Evolutionary conservation across 495 filamentous ascomycete species (phyloP).

Genomic region (Lasiosphaeria ovina): DNA sequence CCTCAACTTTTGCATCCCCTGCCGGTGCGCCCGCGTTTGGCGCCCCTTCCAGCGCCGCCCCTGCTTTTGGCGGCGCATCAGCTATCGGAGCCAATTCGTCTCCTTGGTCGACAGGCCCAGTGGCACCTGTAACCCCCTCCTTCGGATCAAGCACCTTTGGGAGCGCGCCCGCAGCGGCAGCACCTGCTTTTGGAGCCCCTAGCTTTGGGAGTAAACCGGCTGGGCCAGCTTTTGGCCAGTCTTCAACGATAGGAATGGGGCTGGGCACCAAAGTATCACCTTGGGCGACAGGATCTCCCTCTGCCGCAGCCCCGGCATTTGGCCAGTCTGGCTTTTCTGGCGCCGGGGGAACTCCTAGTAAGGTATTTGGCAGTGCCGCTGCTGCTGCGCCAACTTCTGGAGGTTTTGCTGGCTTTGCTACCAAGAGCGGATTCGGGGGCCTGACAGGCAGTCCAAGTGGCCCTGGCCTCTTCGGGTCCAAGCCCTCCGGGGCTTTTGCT

Average conservation of each 20-base stretch:
- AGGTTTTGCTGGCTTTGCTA: constrained; percentile 62
- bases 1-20: constrained; percentile 30
- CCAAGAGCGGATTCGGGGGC: constrained; percentile 55
- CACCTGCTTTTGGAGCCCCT: constrained; percentile 37
- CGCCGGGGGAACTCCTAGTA: constrained; percentile 17
- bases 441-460: constrained; percentile 37
- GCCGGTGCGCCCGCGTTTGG: constrained; percentile 31
- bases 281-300: constrained; percentile 38
- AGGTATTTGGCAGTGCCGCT: constrained; percentile 37
- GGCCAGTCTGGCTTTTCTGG: constrained; percentile 39
- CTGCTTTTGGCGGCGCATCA: constrained; percentile 42
- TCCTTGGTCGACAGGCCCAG: constrained; percentile 35
- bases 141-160: constrained; percentile 43
- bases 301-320: constrained; percentile 34
- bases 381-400: constrained; percentile 29
- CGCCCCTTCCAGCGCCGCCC: constrained; percentile 17
- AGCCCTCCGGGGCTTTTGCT: constrained; percentile 40
- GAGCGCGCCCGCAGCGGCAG: constrained; percentile 31
- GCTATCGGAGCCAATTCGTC: constrained; percentile 39
- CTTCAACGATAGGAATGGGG: constrained; percentile 39
- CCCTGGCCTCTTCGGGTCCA: constrained; percentile 51
- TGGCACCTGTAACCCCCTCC: constrained; percentile 30
- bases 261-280: constrained; percentile 38
- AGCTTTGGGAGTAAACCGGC: constrained; percentile 38
- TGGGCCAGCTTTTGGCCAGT: constrained; percentile 45